Base-by-base conservation (phyloP, 2,329 filamentous ascomycete species). In the Pseudopithomyces chartarum region DNA sequence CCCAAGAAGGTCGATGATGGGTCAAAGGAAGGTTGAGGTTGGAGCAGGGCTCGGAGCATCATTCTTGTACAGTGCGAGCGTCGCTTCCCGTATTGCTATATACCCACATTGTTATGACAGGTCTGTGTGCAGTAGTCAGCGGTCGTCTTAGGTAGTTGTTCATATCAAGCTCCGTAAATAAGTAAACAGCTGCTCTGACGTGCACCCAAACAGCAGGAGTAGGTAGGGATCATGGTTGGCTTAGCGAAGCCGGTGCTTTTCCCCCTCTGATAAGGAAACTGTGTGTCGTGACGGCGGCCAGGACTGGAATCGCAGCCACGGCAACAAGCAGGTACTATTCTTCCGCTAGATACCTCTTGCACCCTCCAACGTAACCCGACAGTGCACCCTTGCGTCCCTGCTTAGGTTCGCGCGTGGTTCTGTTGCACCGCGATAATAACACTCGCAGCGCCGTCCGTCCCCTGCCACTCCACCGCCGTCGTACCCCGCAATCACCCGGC, bases 61-160 rank as follows among this genome's bases (percentile, higher is more conserved):
- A 29, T 29, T 58, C 54, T 59, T 63, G 62, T 68, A 62, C 56
- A 63, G 60, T 60, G 63, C 54, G 56, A 63, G 59, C 56, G 64
- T 58, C 26, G 58, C 39, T 42, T 66, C 65, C 54, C 72, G 69
- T 65, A 74, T 73, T 70, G 70, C 70, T 74, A 73, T 73, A 76
- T 76, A 76, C 73, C 73, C 73, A 69, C 69, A 70, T 65, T 67
- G 68, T 67, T 66, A 71, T 58, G 61, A 61, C 55, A 60, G 26
- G 26, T 29, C 26, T 29, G 26, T 29, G 5, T 8, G n/a, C n/a
- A n/a, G n/a, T 29, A 5, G 26, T 29, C 26, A 29, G 26, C 26
- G 26, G 26, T 29, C 26, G 26, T 29, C 5, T 29, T 29, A 29
- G 26, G 8, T 29, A 29, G 26, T 29, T 29, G 26, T 29, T 29